phyloP scores from a whole-genome alignment of 306 rosid genomes.

The Sindora glabra region DNA sequence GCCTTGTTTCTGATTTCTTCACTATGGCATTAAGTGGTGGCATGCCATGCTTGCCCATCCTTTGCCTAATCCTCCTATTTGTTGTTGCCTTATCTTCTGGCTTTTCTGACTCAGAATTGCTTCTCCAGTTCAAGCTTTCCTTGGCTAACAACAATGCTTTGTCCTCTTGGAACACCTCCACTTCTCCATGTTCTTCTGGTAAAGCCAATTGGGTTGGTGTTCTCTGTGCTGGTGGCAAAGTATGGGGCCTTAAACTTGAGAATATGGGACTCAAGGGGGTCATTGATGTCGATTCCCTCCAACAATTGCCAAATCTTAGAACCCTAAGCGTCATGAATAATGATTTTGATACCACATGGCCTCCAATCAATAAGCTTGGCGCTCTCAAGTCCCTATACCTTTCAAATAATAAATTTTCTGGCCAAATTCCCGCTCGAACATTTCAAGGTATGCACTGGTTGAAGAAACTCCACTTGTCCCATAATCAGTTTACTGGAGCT shows the following conservation, averaged over 20 bases:
- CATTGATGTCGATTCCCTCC: constrained; percentile 39
- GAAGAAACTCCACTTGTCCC: constrained; percentile 57
- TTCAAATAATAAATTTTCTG: constrained; percentile 55
- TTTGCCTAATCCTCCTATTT: background rate
- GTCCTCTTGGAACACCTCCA: constrained; percentile 32
- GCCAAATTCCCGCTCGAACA: constrained; percentile 29
- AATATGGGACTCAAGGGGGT: constrained; percentile 54
- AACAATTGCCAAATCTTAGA: constrained; percentile 32
- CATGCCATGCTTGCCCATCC: background rate
- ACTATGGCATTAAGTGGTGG: background rate
- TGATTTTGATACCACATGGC: constrained; percentile 39
- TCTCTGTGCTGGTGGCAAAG: constrained; percentile 34
- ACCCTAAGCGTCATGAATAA: constrained; percentile 58
- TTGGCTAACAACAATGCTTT: constrained; percentile 15
- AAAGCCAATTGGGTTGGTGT: constrained; percentile 46
- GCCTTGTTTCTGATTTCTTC: constrained; percentile 18
- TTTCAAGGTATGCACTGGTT: constrained; percentile 46
- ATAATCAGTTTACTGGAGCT: constrained; percentile 44
- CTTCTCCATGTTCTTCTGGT: constrained; percentile 32
- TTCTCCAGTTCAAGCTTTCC: constrained; percentile 54
- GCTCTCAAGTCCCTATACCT: constrained; percentile 45
- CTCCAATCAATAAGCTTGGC: constrained; percentile 27
- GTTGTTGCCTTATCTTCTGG: background rate
- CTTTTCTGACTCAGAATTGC: constrained; percentile 24
- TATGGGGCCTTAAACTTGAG: constrained; percentile 60